A percentile compares a stretch with the other conserved stretches of the same genome.
Conservation (phyloP, 257 asterid genomes). For the Forsythia suspensa region DNA sequence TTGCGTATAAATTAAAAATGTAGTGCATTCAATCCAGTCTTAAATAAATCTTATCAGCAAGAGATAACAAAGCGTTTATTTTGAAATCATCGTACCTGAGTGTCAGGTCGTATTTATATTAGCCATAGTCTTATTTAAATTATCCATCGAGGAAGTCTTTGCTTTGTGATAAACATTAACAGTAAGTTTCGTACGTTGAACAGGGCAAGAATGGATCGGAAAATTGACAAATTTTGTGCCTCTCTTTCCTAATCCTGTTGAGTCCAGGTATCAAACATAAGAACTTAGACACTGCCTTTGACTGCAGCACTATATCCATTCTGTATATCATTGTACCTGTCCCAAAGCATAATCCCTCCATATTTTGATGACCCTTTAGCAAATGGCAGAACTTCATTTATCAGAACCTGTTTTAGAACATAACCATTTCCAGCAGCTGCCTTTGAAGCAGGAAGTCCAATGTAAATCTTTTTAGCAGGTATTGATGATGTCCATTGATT, state of each 20-base stretch:
- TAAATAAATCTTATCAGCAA: no score
- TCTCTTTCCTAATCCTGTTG: background rate
- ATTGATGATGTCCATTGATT: conserved; percentile 21
- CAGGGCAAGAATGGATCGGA: background rate
- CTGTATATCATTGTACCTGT: conserved; percentile 20
- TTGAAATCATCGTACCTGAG: no score
- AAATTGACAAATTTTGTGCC: background rate
- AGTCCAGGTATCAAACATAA: background rate
- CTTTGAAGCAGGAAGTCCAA: conserved; percentile 21
- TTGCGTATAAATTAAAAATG: no score
- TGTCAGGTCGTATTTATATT: no score
- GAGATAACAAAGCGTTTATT: no score
- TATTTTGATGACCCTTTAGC: conserved; percentile 21
- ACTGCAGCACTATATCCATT: conserved; percentile 21
- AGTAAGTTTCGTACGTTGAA: no score
- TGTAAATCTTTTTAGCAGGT: background rate
- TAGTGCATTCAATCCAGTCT: no score
- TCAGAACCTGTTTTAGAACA: conserved; percentile 14
- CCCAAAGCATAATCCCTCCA: conserved; percentile 31
- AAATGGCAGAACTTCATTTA: conserved; percentile 14
- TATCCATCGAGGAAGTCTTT: background rate
- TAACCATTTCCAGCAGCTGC: conserved; percentile 25
- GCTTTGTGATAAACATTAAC: background rate
- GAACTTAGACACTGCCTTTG: conserved; percentile 16
- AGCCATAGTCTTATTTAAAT: no score